A percentile compares a stretch with the other conserved stretches of the same genome.
These are phyloP conservation scores for Dispira simplex DNA, from an alignment of 192 early-diverging fungal genomes.

Conservation along the genomic window DNA sequence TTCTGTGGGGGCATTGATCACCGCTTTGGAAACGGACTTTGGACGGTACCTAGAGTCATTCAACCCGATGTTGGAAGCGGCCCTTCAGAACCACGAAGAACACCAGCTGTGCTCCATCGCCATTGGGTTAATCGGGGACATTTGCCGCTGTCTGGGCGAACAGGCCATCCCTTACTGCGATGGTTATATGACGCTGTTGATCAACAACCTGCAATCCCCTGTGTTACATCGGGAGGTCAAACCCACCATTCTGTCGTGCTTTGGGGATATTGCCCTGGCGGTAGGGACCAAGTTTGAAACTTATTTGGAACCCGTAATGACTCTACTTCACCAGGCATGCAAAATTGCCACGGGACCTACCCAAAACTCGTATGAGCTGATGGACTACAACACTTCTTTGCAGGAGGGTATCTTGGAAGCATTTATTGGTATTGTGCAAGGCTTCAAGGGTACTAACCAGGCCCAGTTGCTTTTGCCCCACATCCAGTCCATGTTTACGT, in stretches of 20 bases:
- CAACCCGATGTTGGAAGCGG: constrained; percentile 60
- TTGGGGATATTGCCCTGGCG: constrained; percentile 97
- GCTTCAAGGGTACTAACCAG: constrained; percentile 62
- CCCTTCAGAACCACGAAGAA: constrained; percentile 82
- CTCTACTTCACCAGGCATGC: constrained; percentile 72
- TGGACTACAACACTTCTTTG: constrained; percentile 75
- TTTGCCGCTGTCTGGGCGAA: constrained; percentile 67
- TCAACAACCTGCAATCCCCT: constrained; percentile 62
- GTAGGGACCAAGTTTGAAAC: constrained; percentile 72
- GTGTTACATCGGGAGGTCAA: constrained; percentile 74
- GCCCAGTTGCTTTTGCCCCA: constrained; percentile 42
- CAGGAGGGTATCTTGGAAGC: constrained; percentile 87
- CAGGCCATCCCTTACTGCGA: constrained; percentile 66
- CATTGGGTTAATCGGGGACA: constrained; percentile 94
- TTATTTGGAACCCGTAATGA: constrained; percentile 73
- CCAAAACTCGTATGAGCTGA: constrained; percentile 51
- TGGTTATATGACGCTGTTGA: constrained; percentile 69
- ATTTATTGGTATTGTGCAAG: constrained; percentile 92
- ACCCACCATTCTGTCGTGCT: constrained; percentile 85
- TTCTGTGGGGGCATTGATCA: constrained; percentile 66
- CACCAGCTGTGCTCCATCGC: constrained; percentile 86
- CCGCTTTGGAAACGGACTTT: constrained; percentile 76
- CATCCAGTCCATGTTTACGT: constrained; percentile 57
- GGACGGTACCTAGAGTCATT: constrained; percentile 77
- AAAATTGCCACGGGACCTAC: constrained; percentile 36